Evolutionary conservation across 495 filamentous ascomycete species (phyloP).

Genomic region (Geoglossum glabrum): DNA sequence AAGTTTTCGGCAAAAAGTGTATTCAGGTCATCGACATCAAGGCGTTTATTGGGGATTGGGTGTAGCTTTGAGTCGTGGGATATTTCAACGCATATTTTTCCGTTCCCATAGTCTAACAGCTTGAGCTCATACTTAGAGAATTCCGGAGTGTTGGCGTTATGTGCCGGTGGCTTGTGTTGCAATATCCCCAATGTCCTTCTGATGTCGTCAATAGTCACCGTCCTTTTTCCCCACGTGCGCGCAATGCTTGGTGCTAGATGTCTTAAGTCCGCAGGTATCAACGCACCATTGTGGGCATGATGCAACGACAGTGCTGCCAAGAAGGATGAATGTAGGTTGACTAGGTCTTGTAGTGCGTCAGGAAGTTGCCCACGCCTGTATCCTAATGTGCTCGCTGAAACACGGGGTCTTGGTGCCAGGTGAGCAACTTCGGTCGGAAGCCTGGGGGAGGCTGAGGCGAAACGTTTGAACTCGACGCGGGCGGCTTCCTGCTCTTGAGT

Average conservation of each 20-base stretch:
- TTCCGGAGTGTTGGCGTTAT: constrained; percentile 3
- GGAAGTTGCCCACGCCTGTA: constrained; percentile 20
- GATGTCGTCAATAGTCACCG: constrained; percentile 37
- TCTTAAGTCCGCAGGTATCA: constrained; percentile 37
- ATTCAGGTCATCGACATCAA: not conserved
- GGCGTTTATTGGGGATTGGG: not conserved
- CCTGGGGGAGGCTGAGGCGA: not conserved
- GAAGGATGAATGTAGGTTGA: constrained; percentile 34
- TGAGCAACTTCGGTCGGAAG: not conserved
- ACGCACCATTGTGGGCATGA: constrained; percentile 41
- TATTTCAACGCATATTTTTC: constrained; percentile 27
- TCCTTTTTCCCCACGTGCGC: constrained; percentile 38
- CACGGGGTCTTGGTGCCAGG: not conserved
- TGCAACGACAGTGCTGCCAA: constrained; percentile 37
- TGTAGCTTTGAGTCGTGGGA: not conserved
- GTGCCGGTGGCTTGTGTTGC: constrained; percentile 4
- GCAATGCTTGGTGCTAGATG: constrained; percentile 32
- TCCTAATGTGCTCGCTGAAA: not conserved
- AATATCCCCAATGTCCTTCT: constrained; percentile 34
- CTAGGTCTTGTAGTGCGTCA: constrained; percentile 31
- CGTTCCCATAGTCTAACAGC: constrained; percentile 39
- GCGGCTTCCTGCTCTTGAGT: not conserved
- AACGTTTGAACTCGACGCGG: not conserved
- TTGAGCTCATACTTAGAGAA: constrained; percentile 17
- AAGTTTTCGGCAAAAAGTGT: not conserved